Conservation (phyloP, 257 asterid species). For the Marsdenia floribunda region DNA sequence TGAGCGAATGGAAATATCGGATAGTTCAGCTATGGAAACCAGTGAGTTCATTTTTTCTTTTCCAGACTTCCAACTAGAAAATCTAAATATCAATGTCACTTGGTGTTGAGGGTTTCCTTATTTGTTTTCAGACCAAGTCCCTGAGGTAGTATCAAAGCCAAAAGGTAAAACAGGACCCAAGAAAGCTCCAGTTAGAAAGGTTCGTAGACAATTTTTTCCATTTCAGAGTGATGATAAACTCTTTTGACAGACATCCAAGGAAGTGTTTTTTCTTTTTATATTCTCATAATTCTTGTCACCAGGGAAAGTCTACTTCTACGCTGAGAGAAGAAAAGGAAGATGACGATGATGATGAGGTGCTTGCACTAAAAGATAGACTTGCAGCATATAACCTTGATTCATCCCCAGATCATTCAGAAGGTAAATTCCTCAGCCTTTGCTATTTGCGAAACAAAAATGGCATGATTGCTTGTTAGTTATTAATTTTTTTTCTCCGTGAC, state of each 20-base stretch:
- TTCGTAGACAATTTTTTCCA: constrained; percentile 12
- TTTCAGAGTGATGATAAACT: background rate
- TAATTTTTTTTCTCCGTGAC: background rate
- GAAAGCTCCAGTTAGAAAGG: constrained; percentile 83
- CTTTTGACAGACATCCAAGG: background rate
- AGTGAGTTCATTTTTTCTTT: constrained; percentile 28
- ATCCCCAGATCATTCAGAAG: constrained; percentile 69
- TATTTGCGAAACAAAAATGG: background rate
- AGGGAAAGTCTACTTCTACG: constrained; percentile 36
- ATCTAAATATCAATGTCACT: too few relatives aligned
- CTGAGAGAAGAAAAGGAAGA: constrained; percentile 27
- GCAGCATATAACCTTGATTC: constrained; percentile 86
- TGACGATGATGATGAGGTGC: constrained; percentile 58
- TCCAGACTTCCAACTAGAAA: background rate
- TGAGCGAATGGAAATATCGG: constrained; percentile 54
- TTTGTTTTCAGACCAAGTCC: constrained; percentile 32
- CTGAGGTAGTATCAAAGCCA: constrained; percentile 44
- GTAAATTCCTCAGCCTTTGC: constrained; percentile 23
- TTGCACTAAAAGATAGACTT: constrained; percentile 65
- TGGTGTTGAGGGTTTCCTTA: background rate
- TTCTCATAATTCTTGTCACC: constrained; percentile 17
- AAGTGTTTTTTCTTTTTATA: background rate
- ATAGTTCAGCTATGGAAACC: constrained; percentile 34
- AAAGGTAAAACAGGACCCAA: constrained; percentile 55
- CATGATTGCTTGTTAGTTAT: background rate